Base-by-base conservation (phyloP, 331 rosid species). In the Phaseolus coccineus region DNA sequence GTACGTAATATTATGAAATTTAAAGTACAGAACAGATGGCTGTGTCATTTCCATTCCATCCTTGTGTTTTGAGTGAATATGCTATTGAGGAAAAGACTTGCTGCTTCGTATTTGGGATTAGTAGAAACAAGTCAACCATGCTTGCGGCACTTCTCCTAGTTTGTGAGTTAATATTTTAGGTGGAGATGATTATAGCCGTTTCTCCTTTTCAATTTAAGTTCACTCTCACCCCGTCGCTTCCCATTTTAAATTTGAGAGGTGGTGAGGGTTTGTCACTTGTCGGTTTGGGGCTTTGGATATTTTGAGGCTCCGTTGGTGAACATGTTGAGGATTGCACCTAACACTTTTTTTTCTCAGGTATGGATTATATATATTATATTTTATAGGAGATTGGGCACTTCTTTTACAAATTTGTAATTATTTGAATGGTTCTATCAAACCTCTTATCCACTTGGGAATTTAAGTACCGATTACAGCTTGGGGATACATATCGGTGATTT, bases 21-120 rank as follows among this genome's bases (percentile, higher is more conserved):
- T 14, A 48, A 27, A 27, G 25, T 47, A 3, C 9, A 69, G 24
- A 69, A 46, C 7, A 13, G 57, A 69, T 46, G 57, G 6, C 22
- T 68, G 55, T 68, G 55, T 69, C 39, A 13, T 44, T 68, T 68
- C 35, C 55, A 42, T 42, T 42, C 47, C 3, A 42, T 68, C 4
- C 16, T 25, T 13, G 1, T 33, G 11, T 42, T 66, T 39, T 10
- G 11, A 44, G 14, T 46, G 16, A 37, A 44, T 40, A 69, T 69
- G 19, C 35, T 42, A 11, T 67, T 40, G 74, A 25, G 58, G 73
- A 24, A 42, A 42, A 33, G 22, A 68, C 50, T 66, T 66, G 11
- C n/a, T 66, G 11, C n/a, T 39, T 66, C 6, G 15, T 50, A 37
- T 24, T 42, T 68, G 22, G 22, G 39, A 68, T 44, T 67, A 67